These are phyloP conservation scores for Lactifluus pinguis DNA, from an alignment of 768 basidiomycete genomes.

Conservation along the genomic window DNA sequence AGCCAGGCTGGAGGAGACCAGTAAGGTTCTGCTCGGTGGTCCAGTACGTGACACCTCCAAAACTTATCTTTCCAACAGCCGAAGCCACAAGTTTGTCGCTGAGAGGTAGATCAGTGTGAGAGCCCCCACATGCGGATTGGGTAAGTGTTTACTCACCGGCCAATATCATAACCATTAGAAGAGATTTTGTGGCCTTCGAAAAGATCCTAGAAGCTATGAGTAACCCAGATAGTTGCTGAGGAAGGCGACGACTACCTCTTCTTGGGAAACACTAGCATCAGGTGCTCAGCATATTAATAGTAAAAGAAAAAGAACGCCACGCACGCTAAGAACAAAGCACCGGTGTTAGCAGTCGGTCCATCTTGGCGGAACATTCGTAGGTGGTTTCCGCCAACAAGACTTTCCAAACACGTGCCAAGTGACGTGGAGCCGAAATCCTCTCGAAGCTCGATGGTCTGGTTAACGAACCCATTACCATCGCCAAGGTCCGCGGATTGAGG, in stretches of 20 bases:
- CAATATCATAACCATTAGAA: slow-evolving; percentile 42
- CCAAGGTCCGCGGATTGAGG: slow-evolving; percentile 39
- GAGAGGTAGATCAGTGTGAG: not conserved
- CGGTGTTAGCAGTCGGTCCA: slow-evolving; percentile 39
- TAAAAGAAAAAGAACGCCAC: slow-evolving; percentile 16
- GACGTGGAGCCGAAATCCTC: slow-evolving; percentile 30
- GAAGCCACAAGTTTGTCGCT: slow-evolving; percentile 33
- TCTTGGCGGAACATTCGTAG: slow-evolving; percentile 51
- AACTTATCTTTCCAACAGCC: slow-evolving; percentile 33
- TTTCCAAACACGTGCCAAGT: slow-evolving; percentile 40
- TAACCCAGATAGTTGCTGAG: not conserved
- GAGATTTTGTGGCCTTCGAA: slow-evolving; percentile 33
- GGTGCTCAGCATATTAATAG: not conserved
- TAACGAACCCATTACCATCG: slow-evolving; percentile 39
- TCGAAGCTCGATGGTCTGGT: slow-evolving; percentile 38
- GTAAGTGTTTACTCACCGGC: slow-evolving; percentile 27
- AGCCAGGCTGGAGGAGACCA: slow-evolving; percentile 43
- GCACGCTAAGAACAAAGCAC: slow-evolving; percentile 51
- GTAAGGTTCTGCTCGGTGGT: slow-evolving; percentile 37
- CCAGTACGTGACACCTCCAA: slow-evolving; percentile 37
- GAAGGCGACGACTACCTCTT: slow-evolving; percentile 27
- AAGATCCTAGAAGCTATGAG: slow-evolving; percentile 20
- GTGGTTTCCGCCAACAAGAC: slow-evolving; percentile 39
- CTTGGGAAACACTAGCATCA: slow-evolving; percentile 36
- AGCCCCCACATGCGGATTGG: not conserved